Base-by-base conservation (phyloP, 495 filamentous ascomycete genomes). In the Hypoxylon intermedium region DNA sequence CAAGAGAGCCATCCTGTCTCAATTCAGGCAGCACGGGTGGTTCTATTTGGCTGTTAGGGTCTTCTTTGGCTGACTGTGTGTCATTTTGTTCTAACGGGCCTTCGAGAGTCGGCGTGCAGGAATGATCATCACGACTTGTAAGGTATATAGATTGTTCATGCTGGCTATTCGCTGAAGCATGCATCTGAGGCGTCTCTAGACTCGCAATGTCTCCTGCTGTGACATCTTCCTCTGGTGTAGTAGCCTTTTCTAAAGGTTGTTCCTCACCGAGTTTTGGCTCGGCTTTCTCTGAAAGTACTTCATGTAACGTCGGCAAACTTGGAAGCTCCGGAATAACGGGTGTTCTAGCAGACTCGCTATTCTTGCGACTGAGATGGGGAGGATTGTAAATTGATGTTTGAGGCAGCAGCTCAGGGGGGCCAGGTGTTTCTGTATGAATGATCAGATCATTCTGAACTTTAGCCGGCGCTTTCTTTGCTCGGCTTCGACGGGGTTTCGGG, bases 361-460 rank as follows among this genome's bases (percentile, higher is more conserved):
- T 64, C 38, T 65, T 69, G 16, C 61, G 58, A 40, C 54, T 63
- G 2, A 58, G 24, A 40, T 65, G 58, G 42, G 68, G 66, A 2
- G 71, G 76, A 18, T 78, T 78, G 61, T 76, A 78, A 13, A 79
- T 64, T 49, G 75, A 79, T 16, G 70, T 78, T n/a, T 70, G 72
- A 11, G 77, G 77, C 21, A 80, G 49, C 45, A 76, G 71, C 58
- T 69, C 81, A 47, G 68, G 79, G 54, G 73, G 77, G 49, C 67
- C 74, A 52, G 71, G 81, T 52, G 58, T 77, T 53, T 59, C 75
- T 54, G 68, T 74, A 43, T 70, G 74, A 46, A 72, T 77, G 47
- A 67, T 77, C 13, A 75, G 61, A 30, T 59, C 56, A 30, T 49
- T 55, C 19, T 55, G 49, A 69, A 28, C 62, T 1, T 77, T 24